phyloP scores from a whole-genome alignment of 2,329 filamentous ascomycete genomes.

The Aphanocladium album region DNA sequence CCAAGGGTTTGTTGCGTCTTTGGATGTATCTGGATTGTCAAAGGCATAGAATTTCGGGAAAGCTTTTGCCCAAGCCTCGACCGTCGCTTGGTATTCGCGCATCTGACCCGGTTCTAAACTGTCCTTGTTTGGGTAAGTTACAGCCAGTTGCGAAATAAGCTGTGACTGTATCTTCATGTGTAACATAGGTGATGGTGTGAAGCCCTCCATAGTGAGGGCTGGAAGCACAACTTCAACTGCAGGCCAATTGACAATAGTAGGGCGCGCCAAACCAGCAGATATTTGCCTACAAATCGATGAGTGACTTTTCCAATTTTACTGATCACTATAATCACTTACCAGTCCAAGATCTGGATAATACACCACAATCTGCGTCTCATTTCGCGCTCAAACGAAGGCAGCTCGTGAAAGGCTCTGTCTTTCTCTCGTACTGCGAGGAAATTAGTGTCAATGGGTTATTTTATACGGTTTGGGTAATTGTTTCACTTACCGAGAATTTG shows the following conservation, averaged over 20 bases:
- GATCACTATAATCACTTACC: slow-evolving; percentile 21
- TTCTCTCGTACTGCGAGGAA: slow-evolving; percentile 25
- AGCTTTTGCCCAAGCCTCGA: slow-evolving; percentile 38
- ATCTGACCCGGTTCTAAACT: slow-evolving; percentile 25
- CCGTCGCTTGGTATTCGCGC: slow-evolving; percentile 26
- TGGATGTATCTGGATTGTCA: slow-evolving; percentile 34
- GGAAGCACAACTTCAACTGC: slow-evolving; percentile 14
- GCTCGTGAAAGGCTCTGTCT: slow-evolving; percentile 21
- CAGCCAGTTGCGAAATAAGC: slow-evolving; percentile 24
- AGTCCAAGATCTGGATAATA: slow-evolving; percentile 34
- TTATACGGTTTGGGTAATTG: background rate
- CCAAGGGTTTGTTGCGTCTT: slow-evolving; percentile 37
- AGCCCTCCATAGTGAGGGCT: slow-evolving; percentile 14
- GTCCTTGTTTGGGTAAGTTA: slow-evolving; percentile 26
- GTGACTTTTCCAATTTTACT: background rate
- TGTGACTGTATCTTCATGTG: slow-evolving; percentile 33
- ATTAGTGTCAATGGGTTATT: too few species aligned
- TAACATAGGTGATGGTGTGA: slow-evolving; percentile 13
- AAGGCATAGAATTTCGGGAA: slow-evolving; percentile 38
- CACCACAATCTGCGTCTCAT: slow-evolving; percentile 34
- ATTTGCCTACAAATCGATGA: slow-evolving; percentile 28
- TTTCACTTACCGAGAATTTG: slow-evolving; percentile 24
- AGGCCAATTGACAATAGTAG: slow-evolving; percentile 14
- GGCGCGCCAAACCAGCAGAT: slow-evolving; percentile 24
- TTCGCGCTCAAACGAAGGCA: slow-evolving; percentile 31